Conservation (phyloP, 2,329 filamentous ascomycete genomes). For the Dactylellina haptotyla region DNA sequence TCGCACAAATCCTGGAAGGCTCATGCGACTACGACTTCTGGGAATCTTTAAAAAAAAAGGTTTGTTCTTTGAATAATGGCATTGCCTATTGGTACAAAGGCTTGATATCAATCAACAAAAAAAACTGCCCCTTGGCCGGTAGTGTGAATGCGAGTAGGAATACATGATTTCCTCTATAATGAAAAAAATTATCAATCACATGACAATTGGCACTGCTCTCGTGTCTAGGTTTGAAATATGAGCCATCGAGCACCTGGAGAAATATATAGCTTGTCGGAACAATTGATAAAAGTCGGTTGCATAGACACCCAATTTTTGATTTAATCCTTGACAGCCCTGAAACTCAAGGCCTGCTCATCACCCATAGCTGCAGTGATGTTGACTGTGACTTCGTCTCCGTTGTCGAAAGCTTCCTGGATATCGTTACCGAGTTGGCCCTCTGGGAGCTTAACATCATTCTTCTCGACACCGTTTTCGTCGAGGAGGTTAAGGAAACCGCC, state of each 20-base stretch:
- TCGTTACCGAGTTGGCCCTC: slow-evolving; percentile 88
- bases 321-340: slow-evolving; percentile 77
- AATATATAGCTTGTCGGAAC: neutral
- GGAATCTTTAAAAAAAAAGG: neutral
- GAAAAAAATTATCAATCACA: neutral
- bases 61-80: neutral
- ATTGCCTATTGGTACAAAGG: slow-evolving; percentile 15
- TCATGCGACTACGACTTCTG: neutral
- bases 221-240: neutral
- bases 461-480: slow-evolving; percentile 83
- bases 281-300: neutral
- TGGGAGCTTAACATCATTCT: slow-evolving; percentile 94
- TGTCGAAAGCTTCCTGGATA: slow-evolving; percentile 68
- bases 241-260: neutral
- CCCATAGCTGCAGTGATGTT: slow-evolving; percentile 95
- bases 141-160: neutral
- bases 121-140: neutral
- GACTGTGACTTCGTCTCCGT: slow-evolving; percentile 65
- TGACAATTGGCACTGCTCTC: neutral
- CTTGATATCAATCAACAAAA: slow-evolving; percentile 8
- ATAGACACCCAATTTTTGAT: slow-evolving; percentile 60
- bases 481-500: slow-evolving; percentile 96
- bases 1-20: too few species aligned
- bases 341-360: slow-evolving; percentile 90
- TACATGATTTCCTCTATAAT: neutral